These are phyloP conservation scores for Pisolithus marmoratus DNA, from an alignment of 768 basidiomycete genomes.

Conservation along the genomic window DNA sequence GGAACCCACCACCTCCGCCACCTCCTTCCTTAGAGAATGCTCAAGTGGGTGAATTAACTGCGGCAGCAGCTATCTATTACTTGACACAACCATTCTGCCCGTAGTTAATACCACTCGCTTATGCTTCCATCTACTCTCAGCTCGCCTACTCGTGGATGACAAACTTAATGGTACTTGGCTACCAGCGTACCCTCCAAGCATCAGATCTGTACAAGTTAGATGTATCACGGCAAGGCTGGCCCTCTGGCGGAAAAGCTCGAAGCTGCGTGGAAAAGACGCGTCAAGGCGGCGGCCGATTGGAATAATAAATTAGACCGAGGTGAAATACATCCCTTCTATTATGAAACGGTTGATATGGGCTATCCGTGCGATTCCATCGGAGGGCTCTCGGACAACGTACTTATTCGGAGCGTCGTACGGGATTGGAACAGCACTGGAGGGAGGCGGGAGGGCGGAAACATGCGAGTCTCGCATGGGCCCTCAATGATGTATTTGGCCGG, in stretches of 20 bases:
- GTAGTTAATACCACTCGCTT: constrained; percentile 51
- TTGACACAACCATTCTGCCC: not conserved
- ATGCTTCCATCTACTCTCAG: constrained; percentile 51
- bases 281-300: constrained; percentile 47
- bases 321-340: constrained; percentile 36
- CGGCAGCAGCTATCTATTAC: not conserved
- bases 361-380: constrained; percentile 14
- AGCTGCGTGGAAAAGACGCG: constrained; percentile 46
- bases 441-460: constrained; percentile 38
- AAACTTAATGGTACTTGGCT: constrained; percentile 59
- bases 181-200: constrained; percentile 67
- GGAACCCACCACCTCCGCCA: constrained; percentile 51
- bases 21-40: constrained; percentile 53
- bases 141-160: constrained; percentile 66
- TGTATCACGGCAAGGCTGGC: constrained; percentile 40
- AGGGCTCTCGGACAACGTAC: constrained; percentile 2
- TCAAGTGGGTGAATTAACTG: constrained; percentile 23
- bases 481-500: constrained; percentile 54
- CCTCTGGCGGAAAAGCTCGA: constrained; percentile 50
- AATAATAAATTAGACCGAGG: constrained; percentile 45
- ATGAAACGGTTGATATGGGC: constrained; percentile 37
- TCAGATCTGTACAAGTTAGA: constrained; percentile 72
- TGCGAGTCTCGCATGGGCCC: constrained; percentile 51
- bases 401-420: constrained; percentile 21
- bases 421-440: constrained; percentile 40